Percentiles rank a stretch among this genome's conserved stretches.
phyloP scores from a whole-genome alignment of 2,329 filamentous ascomycete genomes.

The Colletotrichum liaoningense region DNA sequence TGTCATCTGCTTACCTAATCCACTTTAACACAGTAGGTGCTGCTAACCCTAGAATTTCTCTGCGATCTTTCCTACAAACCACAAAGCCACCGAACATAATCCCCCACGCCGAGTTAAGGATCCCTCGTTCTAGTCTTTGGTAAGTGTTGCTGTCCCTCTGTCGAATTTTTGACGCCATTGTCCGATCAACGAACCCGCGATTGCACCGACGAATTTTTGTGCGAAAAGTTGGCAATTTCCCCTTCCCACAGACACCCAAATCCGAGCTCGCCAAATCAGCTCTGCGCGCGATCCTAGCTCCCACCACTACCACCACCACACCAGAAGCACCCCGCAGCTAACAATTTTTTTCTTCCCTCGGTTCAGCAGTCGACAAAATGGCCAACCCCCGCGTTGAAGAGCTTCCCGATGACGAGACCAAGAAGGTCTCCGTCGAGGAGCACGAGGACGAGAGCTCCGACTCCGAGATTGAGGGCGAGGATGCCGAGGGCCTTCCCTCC shows the following conservation, averaged over 20 bases:
- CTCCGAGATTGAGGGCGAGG: conserved; percentile 82
- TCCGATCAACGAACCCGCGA: conserved; percentile 4
- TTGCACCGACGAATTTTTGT: conserved; percentile 22
- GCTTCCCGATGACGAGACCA: conserved; percentile 89
- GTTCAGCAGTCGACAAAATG: conserved; percentile 70
- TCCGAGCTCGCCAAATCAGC: conserved; percentile 33
- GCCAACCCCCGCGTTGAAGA: conserved; percentile 98
- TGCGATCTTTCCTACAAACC: conserved; percentile 44
- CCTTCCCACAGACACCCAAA: conserved; percentile 17
- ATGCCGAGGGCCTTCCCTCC: conserved; percentile 74
- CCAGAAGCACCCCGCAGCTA: conserved; percentile 25
- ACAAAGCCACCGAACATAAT: conserved; percentile 30
- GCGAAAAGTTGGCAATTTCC: conserved; percentile 23
- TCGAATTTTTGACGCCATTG: conserved; percentile 21
- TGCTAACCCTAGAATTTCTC: conserved; percentile 60
- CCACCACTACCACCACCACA: conserved; percentile 26
- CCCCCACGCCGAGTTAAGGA: conserved; percentile 25
- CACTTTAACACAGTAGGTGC: conserved; percentile 45
- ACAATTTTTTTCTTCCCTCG: conserved; percentile 1
- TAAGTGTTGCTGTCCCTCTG: conserved; percentile 43
- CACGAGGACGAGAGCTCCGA: conserved; percentile 79
- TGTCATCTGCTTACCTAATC: conserved; percentile 53
- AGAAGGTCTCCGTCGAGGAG: conserved; percentile 83
- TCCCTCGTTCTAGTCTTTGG: conserved; percentile 48
- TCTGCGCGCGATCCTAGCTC: conserved; percentile 34